phyloP scores from a whole-genome alignment of 2,329 filamentous ascomycete species.

The Penicillium oxalicum region DNA sequence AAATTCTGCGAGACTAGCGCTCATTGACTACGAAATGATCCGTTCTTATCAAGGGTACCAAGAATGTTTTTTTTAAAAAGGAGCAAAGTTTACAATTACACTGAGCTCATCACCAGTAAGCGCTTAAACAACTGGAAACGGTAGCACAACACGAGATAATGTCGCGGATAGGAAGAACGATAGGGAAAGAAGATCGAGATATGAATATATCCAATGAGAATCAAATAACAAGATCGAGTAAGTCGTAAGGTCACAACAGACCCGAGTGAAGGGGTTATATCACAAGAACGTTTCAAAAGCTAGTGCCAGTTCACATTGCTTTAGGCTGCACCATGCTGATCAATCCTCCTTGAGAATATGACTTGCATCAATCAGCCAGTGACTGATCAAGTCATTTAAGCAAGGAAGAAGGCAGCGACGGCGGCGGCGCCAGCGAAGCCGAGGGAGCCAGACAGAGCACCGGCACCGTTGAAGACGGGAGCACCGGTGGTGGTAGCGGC shows the following conservation, averaged over 20 bases:
- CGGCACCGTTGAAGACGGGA: conserved; percentile 25
- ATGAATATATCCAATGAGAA: conserved; percentile 23
- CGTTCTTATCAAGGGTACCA: too few relatives aligned
- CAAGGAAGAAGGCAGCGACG: conserved; percentile 27
- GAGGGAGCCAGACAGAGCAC: conserved; percentile 25
- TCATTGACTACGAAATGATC: too few relatives aligned
- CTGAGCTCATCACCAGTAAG: conserved; percentile 25
- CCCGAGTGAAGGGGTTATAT: conserved; percentile 14
- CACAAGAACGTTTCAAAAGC: conserved; percentile 14
- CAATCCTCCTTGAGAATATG: conserved; percentile 1
- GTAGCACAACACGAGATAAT: conserved; percentile 19
- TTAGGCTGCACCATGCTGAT: background rate
- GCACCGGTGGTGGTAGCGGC: conserved; percentile 11
- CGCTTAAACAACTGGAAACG: conserved; percentile 12
- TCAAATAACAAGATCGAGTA: conserved; percentile 20
- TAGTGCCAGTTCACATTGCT: conserved; percentile 4
- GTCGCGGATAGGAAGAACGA: conserved; percentile 21
- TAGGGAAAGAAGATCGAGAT: conserved; percentile 10
- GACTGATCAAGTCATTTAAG: conserved; percentile 23
- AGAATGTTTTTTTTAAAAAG: too few relatives aligned
- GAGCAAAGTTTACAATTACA: conserved; percentile 21
- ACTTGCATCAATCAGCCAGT: conserved; percentile 8
- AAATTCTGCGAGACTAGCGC: too few relatives aligned
- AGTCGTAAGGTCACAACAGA: conserved; percentile 17
- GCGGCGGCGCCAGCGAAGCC: conserved; percentile 27